Evolutionary conservation across 169 alveolate genomes (phyloP).

Genomic region (Babesia ovis): DNA sequence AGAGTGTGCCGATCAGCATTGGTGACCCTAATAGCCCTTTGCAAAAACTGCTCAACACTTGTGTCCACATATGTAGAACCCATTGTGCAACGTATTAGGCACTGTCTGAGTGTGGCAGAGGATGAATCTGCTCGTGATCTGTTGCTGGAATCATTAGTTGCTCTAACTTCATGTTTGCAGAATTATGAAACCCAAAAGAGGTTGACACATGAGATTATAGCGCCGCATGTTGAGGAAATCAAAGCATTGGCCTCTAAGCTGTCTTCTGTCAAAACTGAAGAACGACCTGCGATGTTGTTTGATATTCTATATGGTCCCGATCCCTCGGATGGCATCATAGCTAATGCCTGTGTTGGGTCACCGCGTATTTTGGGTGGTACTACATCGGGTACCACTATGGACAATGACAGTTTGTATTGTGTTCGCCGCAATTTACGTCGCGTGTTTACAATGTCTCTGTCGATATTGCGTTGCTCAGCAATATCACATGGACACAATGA

Average conservation of each 20-base stretch:
- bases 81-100: slow-evolving; percentile 35
- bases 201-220: slow-evolving; percentile 27
- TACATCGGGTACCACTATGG: neutral
- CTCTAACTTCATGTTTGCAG: slow-evolving; percentile 35
- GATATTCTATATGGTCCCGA: slow-evolving; percentile 3
- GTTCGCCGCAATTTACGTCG: slow-evolving; percentile 42
- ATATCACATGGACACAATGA: slow-evolving; percentile 2
- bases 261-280: slow-evolving; percentile 13
- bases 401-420: slow-evolving; percentile 4
- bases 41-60: slow-evolving; percentile 48
- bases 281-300: slow-evolving; percentile 16
- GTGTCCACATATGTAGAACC: slow-evolving; percentile 44
- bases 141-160: slow-evolving; percentile 55
- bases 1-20: slow-evolving; percentile 40
- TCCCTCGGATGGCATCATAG: neutral
- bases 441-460: slow-evolving; percentile 39
- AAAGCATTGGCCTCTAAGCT: slow-evolving; percentile 4
- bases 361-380: neutral
- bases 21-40: slow-evolving; percentile 42
- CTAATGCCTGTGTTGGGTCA: neutral
- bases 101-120: slow-evolving; percentile 38
- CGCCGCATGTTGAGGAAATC: slow-evolving; percentile 38
- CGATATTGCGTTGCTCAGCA: slow-evolving; percentile 27
- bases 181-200: slow-evolving; percentile 27
- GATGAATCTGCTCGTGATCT: slow-evolving; percentile 30